Conservation (phyloP, 495 filamentous ascomycete species). For the Tetracladium marchalianum region DNA sequence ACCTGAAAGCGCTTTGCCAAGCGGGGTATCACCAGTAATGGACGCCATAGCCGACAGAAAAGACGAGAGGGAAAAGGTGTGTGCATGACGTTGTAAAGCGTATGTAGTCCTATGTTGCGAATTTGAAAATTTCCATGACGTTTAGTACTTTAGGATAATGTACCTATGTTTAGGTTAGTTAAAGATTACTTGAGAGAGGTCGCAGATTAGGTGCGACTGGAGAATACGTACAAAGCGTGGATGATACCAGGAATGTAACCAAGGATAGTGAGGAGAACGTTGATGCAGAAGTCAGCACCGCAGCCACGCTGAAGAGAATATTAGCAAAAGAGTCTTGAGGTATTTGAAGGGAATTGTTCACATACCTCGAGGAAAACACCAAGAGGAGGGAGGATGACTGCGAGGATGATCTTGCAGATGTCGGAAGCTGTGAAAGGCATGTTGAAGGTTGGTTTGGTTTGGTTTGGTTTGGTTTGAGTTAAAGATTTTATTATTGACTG, state of each 20-base stretch:
- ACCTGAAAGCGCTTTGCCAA: too few species aligned
- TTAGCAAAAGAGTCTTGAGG: background rate
- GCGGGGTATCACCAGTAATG: too few species aligned
- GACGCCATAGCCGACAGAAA: too few species aligned
- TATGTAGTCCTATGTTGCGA: too few species aligned
- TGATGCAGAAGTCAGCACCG: conserved; percentile 74
- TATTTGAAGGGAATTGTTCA: background rate
- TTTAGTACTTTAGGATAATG: conserved; percentile 43
- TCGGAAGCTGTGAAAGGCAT: conserved; percentile 54
- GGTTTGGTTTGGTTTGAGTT: background rate
- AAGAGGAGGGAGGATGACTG: conserved; percentile 77
- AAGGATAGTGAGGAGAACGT: conserved; percentile 77
- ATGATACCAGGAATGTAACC: conserved; percentile 71
- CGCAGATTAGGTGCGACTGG: conserved; percentile 9
- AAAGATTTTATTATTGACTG: too few species aligned
- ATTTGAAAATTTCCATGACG: conserved; percentile 2
- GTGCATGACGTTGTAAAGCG: too few species aligned
- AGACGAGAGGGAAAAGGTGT: too few species aligned
- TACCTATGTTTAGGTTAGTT: conserved; percentile 19
- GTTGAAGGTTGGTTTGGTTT: conserved; percentile 7
- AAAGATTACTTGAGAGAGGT: too few species aligned
- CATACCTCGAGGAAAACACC: conserved; percentile 73
- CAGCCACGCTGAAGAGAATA: conserved; percentile 47
- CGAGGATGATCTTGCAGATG: conserved; percentile 86
- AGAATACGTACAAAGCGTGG: conserved; percentile 56